phyloP scores from a whole-genome alignment of 148 eudicot genomes.

The Talinum fruticosum region DNA sequence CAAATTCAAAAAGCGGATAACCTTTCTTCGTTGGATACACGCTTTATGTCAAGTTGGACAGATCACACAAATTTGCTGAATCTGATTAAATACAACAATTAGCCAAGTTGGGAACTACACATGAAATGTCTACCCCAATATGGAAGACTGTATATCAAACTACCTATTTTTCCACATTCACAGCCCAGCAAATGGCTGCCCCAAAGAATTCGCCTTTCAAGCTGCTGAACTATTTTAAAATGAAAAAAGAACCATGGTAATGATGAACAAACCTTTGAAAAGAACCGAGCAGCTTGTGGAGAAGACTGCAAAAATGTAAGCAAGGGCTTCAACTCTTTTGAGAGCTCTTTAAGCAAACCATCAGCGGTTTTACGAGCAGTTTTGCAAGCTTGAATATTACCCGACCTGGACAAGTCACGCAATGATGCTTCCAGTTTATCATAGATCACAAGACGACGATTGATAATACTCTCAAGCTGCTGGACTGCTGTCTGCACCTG shows the following conservation, averaged over 20 bases:
- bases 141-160: background rate
- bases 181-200: background rate
- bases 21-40: background rate
- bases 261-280: constrained; percentile 55
- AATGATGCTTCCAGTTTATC: constrained; percentile 83
- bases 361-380: constrained; percentile 80
- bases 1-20: background rate
- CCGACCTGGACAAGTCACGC: constrained; percentile 81
- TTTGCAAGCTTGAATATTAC: constrained; percentile 87
- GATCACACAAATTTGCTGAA: background rate
- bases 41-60: background rate
- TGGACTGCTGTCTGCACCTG: constrained; percentile 78
- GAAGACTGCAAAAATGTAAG: constrained; percentile 69
- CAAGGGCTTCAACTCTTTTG: constrained; percentile 84
- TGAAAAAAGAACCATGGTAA: background rate
- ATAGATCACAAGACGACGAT: constrained; percentile 54
- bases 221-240: background rate
- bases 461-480: constrained; percentile 64
- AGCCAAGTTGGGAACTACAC: too few relatives aligned
- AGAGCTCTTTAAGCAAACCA: constrained; percentile 68
- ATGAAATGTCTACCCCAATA: background rate
- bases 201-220: background rate
- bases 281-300: constrained; percentile 68
- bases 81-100: too few relatives aligned
- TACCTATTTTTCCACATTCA: background rate